These are phyloP conservation scores for Sporormia fimetaria DNA, from an alignment of 495 filamentous ascomycete genomes.

Conservation along the genomic window DNA sequence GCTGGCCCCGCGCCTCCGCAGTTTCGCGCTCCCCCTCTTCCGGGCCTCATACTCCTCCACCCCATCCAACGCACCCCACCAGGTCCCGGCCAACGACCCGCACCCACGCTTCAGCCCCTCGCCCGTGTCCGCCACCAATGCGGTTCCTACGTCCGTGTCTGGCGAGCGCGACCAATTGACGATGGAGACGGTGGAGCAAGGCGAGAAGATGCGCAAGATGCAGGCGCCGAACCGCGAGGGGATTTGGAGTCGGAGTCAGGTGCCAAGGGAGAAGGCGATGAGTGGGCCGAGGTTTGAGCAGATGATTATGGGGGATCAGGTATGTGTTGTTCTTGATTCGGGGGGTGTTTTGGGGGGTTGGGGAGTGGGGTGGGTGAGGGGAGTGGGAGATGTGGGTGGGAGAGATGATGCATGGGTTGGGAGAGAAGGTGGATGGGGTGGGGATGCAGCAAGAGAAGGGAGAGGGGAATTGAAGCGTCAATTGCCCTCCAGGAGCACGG, in stretches of 20 bases:
- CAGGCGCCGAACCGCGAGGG: slow-evolving; percentile 67
- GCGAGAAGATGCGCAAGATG: slow-evolving; percentile 46
- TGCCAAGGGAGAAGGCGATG: slow-evolving; percentile 71
- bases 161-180: slow-evolving; percentile 36
- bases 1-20: slow-evolving; percentile 11
- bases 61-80: slow-evolving; percentile 1
- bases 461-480: too few species aligned
- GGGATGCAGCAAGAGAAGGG: too few species aligned
- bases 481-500: too few species aligned
- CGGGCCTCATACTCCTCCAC: slow-evolving; percentile 9
- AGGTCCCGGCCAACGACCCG: slow-evolving; percentile 42
- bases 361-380: background rate
- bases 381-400: too few species aligned
- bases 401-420: too few species aligned
- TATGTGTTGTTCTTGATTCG: slow-evolving; percentile 36
- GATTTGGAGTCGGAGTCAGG: slow-evolving; percentile 77
- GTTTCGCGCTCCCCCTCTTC: slow-evolving; percentile 14
- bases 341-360: background rate
- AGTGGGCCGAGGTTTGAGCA: slow-evolving; percentile 90
- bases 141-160: slow-evolving; percentile 41
- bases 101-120: slow-evolving; percentile 37
- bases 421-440: too few species aligned
- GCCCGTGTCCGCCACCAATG: slow-evolving; percentile 53
- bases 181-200: slow-evolving; percentile 49
- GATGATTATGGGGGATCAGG: slow-evolving; percentile 82